These are phyloP conservation scores for Xylariaceae sp. DNA, from an alignment of 2,329 filamentous ascomycete species.

Conservation along the genomic window DNA sequence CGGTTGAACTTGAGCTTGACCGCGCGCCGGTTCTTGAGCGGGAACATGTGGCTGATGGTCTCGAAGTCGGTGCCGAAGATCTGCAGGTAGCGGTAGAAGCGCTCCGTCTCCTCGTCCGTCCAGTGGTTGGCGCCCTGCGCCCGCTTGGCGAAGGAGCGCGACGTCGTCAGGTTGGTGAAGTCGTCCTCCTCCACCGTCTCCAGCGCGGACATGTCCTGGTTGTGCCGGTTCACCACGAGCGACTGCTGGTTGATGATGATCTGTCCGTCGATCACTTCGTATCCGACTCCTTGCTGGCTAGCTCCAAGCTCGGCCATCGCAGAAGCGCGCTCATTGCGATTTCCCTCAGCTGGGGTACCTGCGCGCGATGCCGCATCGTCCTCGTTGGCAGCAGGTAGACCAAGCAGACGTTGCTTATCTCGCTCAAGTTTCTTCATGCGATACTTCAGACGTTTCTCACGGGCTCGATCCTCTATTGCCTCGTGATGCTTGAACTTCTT, in stretches of 20 bases:
- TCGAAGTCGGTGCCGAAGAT: slow-evolving; percentile 81
- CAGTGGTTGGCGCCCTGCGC: slow-evolving; percentile 58
- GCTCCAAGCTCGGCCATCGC: slow-evolving; percentile 12
- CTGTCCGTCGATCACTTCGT: slow-evolving; percentile 60
- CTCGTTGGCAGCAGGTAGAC: slow-evolving; percentile 13
- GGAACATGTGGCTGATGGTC: slow-evolving; percentile 71
- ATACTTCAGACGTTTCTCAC: slow-evolving; percentile 27
- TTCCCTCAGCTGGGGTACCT: slow-evolving; percentile 15
- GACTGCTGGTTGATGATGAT: slow-evolving; percentile 65
- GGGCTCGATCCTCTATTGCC: slow-evolving; percentile 62
- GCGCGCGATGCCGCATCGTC: slow-evolving; percentile 11
- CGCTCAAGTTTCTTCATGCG: slow-evolving; percentile 31
- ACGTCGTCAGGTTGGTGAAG: slow-evolving; percentile 64
- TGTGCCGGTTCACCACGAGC: slow-evolving; percentile 61
- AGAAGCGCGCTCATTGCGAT: slow-evolving; percentile 10
- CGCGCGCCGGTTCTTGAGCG: slow-evolving; percentile 60
- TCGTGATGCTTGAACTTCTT: slow-evolving; percentile 69
- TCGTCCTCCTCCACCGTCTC: slow-evolving; percentile 71
- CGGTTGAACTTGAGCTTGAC: slow-evolving; percentile 79
- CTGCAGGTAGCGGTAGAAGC: slow-evolving; percentile 66
- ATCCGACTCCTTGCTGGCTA: slow-evolving; percentile 24
- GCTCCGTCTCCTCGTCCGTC: slow-evolving; percentile 62
- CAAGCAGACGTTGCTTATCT: slow-evolving; percentile 28
- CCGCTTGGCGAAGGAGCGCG: slow-evolving; percentile 58
- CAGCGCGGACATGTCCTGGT: slow-evolving; percentile 36